These are phyloP conservation scores for Euphorbia lathyris DNA, from an alignment of 345 rosid species.

Conservation along the genomic window DNA sequence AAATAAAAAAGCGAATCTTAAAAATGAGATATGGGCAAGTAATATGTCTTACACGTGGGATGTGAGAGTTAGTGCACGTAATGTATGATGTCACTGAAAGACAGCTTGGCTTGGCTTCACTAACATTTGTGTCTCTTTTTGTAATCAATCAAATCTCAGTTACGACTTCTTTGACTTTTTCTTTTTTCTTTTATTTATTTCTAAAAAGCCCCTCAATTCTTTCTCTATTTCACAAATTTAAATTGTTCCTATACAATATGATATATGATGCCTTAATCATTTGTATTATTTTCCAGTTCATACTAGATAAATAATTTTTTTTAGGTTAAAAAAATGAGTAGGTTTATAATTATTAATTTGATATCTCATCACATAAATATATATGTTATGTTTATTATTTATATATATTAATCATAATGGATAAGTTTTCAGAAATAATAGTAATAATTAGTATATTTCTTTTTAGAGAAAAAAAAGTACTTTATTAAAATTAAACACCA, in stretches of 20 bases:
- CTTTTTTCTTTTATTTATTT: neutral
- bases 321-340: no score
- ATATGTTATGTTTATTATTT: no score
- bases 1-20: neutral
- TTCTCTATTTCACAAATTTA: neutral
- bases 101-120: conserved; percentile 13
- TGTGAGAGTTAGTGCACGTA: conserved; percentile 19
- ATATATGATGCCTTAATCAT: no score
- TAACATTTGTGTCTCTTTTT: conserved; percentile 18
- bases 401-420: no score
- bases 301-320: no score
- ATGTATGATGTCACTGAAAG: conserved; percentile 20
- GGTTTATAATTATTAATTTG: no score
- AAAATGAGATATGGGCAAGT: neutral
- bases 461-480: no score
- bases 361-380: no score
- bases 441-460: no score
- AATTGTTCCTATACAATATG: conserved; percentile 2
- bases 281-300: neutral
- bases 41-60: conserved; percentile 8
- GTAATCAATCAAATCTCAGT: conserved; percentile 25
- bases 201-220: conserved; percentile 7
- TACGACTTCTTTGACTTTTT: conserved; percentile 18
- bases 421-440: no score
- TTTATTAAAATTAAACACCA: no score